Percentiles rank a stretch among this genome's conserved stretches.
These are phyloP conservation scores for Nitzschia sp. DNA, from an alignment of 108 stramenopile species.

Conservation along the genomic window DNA sequence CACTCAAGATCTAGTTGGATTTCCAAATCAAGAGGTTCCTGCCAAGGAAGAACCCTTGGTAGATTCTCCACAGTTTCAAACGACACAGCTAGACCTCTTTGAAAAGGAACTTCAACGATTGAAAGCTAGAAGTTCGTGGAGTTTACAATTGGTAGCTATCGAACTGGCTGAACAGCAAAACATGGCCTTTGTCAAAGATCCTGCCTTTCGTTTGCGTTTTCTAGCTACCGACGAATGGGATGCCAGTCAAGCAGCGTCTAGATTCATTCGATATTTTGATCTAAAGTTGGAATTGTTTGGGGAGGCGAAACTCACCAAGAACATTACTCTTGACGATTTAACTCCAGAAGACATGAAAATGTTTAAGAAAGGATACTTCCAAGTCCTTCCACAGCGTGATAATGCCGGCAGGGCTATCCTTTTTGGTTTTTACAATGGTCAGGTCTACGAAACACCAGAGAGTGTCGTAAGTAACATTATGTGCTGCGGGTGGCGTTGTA, in stretches of 20 bases:
- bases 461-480: not conserved
- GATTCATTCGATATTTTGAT: constrained; percentile 37
- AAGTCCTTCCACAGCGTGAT: constrained; percentile 11
- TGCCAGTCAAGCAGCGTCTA: constrained; percentile 26
- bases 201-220: constrained; percentile 34
- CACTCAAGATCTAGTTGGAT: constrained; percentile 10
- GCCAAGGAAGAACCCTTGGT: not conserved
- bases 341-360: constrained; percentile 14
- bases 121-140: constrained; percentile 8
- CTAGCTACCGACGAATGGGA: constrained; percentile 37
- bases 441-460: constrained; percentile 7
- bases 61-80: not conserved
- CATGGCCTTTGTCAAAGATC: constrained; percentile 22
- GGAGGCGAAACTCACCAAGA: constrained; percentile 23
- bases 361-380: constrained; percentile 2
- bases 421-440: constrained; percentile 4
- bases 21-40: constrained; percentile 9
- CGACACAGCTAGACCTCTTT: not conserved
- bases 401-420: constrained; percentile 15
- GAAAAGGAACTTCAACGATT: constrained; percentile 9
- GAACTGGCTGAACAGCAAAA: constrained; percentile 18
- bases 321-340: constrained; percentile 27
- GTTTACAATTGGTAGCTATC: constrained; percentile 7
- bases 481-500: not conserved
- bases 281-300: constrained; percentile 40